Conservation (phyloP, 495 filamentous ascomycete genomes). For the Tuber borchii region DNA sequence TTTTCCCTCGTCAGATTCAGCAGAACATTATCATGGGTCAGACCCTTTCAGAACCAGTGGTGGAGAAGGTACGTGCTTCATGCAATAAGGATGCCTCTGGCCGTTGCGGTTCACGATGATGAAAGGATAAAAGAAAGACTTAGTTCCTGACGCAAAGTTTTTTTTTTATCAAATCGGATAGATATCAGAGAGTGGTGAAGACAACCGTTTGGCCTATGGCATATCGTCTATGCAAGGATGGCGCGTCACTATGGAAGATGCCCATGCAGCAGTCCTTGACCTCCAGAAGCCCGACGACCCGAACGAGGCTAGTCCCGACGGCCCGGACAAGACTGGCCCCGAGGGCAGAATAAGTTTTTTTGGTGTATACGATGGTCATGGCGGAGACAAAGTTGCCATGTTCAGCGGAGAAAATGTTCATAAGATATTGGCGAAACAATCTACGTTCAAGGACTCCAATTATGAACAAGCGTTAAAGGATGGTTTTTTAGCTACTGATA, state of each 20-base stretch:
- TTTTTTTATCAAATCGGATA: conserved; percentile 45
- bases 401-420: conserved; percentile 91
- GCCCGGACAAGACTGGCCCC: conserved; percentile 55
- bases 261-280: conserved; percentile 82
- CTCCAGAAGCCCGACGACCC: conserved; percentile 60
- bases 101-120: conserved; percentile 24
- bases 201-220: conserved; percentile 87
- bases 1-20: conserved; percentile 13
- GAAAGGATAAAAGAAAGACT: conserved; percentile 29
- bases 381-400: conserved; percentile 89
- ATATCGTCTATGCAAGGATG: conserved; percentile 99
- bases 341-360: conserved; percentile 85
- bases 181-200: conserved; percentile 80
- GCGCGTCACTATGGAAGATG: conserved; percentile 99
- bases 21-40: conserved; percentile 70
- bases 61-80: conserved; percentile 78
- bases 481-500: conserved; percentile 90
- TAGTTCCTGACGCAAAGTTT: conserved; percentile 17
- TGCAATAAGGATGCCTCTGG: conserved; percentile 20
- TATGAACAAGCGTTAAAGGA: conserved; percentile 96
- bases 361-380: conserved; percentile 95
- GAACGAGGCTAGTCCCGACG: conserved; percentile 57
- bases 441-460: conserved; percentile 81
- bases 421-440: conserved; percentile 88
- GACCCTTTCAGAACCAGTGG: conserved; percentile 96